Evolutionary conservation across 768 basidiomycete species (phyloP).

Genomic region (Suillus discolor): DNA sequence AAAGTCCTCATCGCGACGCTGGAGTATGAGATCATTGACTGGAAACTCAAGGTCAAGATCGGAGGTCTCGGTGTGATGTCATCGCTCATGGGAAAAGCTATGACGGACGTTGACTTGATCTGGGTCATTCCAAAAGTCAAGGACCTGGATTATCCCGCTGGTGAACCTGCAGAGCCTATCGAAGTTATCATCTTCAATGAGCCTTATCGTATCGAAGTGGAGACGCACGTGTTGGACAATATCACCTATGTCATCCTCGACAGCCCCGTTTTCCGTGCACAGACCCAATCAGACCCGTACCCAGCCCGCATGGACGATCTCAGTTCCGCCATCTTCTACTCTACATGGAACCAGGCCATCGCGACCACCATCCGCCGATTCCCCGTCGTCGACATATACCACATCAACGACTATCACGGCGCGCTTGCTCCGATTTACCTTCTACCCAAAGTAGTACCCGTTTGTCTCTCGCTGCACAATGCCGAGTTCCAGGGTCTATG

Average conservation of each 20-base stretch:
- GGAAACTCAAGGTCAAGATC: slow-evolving; percentile 98
- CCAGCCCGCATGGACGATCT: slow-evolving; percentile 97
- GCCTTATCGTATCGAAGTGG: slow-evolving; percentile 93
- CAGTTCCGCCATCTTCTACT: slow-evolving; percentile 96
- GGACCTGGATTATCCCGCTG: slow-evolving; percentile 89
- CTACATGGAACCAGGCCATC: slow-evolving; percentile 97
- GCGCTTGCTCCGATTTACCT: slow-evolving; percentile 90
- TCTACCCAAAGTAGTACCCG: slow-evolving; percentile 86
- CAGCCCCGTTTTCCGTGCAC: slow-evolving; percentile 94
- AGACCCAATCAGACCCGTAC: slow-evolving; percentile 94
- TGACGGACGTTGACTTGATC: slow-evolving; percentile 93
- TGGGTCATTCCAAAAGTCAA: slow-evolving; percentile 97
- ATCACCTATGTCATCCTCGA: slow-evolving; percentile 95
- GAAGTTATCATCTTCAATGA: slow-evolving; percentile 97
- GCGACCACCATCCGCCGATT: slow-evolving; percentile 85
- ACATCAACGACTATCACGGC: slow-evolving; percentile 95
- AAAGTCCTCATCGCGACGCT: slow-evolving; percentile 91
- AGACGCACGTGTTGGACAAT: slow-evolving; percentile 90
- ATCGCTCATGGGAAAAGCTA: slow-evolving; percentile 95
- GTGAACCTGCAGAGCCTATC: slow-evolving; percentile 90
- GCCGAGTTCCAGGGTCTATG: slow-evolving; percentile 98
- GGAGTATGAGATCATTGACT: slow-evolving; percentile 96
- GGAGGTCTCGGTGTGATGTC: slow-evolving; percentile 99
- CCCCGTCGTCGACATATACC: slow-evolving; percentile 91
- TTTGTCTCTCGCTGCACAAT: slow-evolving; percentile 92